Evolutionary conservation across 148 eudicot species (phyloP), one percentile per base, ranked within the genome.

Genomic region (Hydrangea macrophylla): DNA sequence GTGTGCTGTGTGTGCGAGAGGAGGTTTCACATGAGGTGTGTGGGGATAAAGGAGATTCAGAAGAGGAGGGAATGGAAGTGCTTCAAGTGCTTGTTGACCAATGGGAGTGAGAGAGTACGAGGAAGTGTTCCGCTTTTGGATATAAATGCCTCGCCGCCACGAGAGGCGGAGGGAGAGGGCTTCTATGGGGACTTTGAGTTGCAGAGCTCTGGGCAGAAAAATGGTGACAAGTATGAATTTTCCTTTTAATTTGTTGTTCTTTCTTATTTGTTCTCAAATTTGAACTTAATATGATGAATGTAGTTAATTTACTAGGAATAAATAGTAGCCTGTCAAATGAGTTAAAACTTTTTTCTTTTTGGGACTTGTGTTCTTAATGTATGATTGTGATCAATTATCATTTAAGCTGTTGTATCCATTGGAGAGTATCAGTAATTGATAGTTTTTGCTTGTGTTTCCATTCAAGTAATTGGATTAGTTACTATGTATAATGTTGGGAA

Each of bases 71-170:
- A 58, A 20, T 73, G 65, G 71, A 73, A 66, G 36, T 73, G 76
- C 20, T 67, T 73, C 22, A 61, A 48, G 23, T 73, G 76, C 7
- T 53, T 68, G 72, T 42, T 68, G 7, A 45, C 7, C 70, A 54
- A 24, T 35, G 48, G 60, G 60, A 33, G 48, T 2, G 32, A 48
- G 48, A 24, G 40, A 10, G 3, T 24, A 60, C 22, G 45, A 11
- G 36, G 59, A 2, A 60, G 65, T 1, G 56, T 37, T 7, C 35
- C 65, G 70, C 17, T 51, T 17, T 12, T 70, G 24, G 79, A 76
- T 40, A 76, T 76, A 31, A 76, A 76, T 37, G 71, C 71, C 3
- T 44, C 75, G 2, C 79, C 79, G 1, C 79, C 79, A 11, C 60
- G 30, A 0, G 79, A 76, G 45, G 70, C 32, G 8, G 79, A 70